Conservation (phyloP, 2,329 filamentous ascomycete species). For the Microcyclosporella mali region DNA sequence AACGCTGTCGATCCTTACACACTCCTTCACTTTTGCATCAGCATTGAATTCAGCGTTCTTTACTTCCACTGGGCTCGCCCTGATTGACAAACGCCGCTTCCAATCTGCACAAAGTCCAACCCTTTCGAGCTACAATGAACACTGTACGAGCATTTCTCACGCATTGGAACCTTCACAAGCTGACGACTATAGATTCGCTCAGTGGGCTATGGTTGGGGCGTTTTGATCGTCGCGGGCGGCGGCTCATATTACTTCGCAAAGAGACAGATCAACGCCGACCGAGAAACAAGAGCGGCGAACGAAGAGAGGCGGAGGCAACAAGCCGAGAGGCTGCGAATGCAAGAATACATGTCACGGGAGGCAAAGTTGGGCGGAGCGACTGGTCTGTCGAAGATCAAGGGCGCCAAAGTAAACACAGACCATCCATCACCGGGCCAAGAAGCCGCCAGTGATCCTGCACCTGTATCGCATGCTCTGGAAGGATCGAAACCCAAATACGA, state of each 20-base stretch:
- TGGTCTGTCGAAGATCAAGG: slow-evolving; percentile 10
- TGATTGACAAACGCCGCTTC: neutral
- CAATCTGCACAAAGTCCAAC: slow-evolving; percentile 4
- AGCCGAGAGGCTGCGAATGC: slow-evolving; percentile 20
- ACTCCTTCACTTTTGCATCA: neutral
- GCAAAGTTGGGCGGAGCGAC: slow-evolving; percentile 2
- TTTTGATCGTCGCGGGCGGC: slow-evolving; percentile 79
- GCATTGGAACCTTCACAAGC: neutral
- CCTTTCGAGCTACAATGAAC: slow-evolving; percentile 10
- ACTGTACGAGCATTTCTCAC: slow-evolving; percentile 16
- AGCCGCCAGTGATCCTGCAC: slow-evolving; percentile 61
- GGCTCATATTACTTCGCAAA: slow-evolving; percentile 96
- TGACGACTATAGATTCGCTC: slow-evolving; percentile 18
- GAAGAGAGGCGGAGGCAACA: slow-evolving; percentile 49
- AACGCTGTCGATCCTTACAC: too few species aligned
- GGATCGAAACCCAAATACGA: slow-evolving; percentile 89
- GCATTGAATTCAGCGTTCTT: neutral
- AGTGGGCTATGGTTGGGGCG: slow-evolving; percentile 76
- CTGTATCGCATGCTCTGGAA: slow-evolving; percentile 68
- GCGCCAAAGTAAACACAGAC: slow-evolving; percentile 36
- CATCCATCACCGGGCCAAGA: slow-evolving; percentile 18
- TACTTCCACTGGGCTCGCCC: neutral
- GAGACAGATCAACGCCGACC: slow-evolving; percentile 85
- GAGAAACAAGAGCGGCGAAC: slow-evolving; percentile 62
- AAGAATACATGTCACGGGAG: slow-evolving; percentile 18